Evolutionary conservation across 148 eudicot genomes (phyloP).

Genomic region (Persicaria tinctoria): DNA sequence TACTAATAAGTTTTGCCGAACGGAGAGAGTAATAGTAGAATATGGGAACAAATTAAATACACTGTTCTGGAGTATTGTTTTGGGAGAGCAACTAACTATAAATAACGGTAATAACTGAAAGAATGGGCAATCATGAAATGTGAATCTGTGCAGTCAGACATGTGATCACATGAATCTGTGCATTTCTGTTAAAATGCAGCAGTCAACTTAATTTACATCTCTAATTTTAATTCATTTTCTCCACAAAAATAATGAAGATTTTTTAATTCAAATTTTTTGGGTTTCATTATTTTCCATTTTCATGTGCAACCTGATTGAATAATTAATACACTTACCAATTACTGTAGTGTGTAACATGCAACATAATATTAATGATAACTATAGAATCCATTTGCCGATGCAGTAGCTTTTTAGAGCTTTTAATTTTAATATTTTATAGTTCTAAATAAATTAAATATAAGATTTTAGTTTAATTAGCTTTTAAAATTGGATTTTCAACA

Average conservation of each 20-base stretch:
- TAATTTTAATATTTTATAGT: no score
- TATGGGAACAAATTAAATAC: background rate
- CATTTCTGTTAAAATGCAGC: background rate
- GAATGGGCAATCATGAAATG: conserved; percentile 9
- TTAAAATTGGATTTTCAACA: no score
- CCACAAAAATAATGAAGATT: background rate
- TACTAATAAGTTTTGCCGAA: no score
- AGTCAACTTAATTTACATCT: conserved; percentile 1
- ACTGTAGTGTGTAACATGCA: conserved; percentile 1
- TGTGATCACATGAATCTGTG: conserved; percentile 29
- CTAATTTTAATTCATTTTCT: background rate
- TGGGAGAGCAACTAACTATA: background rate
- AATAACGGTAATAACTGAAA: conserved; percentile 9
- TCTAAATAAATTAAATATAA: no score
- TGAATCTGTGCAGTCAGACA: conserved; percentile 16
- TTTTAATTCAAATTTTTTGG: background rate
- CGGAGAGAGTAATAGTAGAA: no score
- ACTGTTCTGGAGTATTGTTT: background rate
- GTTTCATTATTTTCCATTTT: background rate
- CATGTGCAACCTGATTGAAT: conserved; percentile 3
- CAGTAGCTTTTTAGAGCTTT: no score
- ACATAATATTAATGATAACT: conserved; percentile 2
- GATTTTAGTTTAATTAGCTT: no score
- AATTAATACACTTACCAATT: background rate
- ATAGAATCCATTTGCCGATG: no score